These are phyloP conservation scores for Trichoderma sp. DNA, from an alignment of 2,329 filamentous ascomycete genomes.

Conservation along the genomic window DNA sequence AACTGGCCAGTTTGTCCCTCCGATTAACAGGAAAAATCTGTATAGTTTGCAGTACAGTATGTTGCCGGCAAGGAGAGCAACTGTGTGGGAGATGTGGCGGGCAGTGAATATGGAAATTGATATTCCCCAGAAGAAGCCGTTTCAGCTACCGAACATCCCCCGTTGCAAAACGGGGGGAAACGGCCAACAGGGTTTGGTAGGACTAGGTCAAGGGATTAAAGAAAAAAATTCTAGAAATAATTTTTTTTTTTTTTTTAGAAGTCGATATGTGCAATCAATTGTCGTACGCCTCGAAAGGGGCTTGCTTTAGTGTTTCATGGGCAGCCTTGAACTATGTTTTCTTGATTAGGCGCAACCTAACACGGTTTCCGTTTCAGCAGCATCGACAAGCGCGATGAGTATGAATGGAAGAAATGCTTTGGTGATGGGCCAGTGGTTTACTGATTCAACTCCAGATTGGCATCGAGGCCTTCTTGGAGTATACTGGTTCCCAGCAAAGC, in stretches of 20 bases:
- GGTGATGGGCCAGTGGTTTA: too few relatives aligned
- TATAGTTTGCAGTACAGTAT: constrained; percentile 98
- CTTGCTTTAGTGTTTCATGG: neutral
- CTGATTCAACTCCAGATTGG: too few relatives aligned
- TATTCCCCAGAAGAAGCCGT: constrained; percentile 43
- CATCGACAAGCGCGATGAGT: too few relatives aligned
- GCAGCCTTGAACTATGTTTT: neutral
- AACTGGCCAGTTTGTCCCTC: constrained; percentile 89
- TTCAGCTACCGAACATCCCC: constrained; percentile 36
- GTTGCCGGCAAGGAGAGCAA: constrained; percentile 77
- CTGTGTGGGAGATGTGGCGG: constrained; percentile 82
- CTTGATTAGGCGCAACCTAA: neutral
- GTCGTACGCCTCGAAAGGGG: neutral
- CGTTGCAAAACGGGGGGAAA: constrained; percentile 33
- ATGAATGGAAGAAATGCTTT: too few relatives aligned
- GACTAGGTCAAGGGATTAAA: constrained; percentile 20
- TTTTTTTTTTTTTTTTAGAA: neutral
- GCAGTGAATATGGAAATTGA: constrained; percentile 52
- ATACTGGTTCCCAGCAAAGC: neutral
- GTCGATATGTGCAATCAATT: neutral
- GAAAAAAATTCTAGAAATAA: neutral
- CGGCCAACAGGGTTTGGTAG: constrained; percentile 31
- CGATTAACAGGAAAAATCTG: constrained; percentile 88
- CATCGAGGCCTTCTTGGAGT: neutral
- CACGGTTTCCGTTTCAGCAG: too few relatives aligned